A percentile compares a stretch with the other conserved stretches of the same genome.
Conservation (phyloP, 352 stramenopile species). For the Phytophthora pisi region DNA sequence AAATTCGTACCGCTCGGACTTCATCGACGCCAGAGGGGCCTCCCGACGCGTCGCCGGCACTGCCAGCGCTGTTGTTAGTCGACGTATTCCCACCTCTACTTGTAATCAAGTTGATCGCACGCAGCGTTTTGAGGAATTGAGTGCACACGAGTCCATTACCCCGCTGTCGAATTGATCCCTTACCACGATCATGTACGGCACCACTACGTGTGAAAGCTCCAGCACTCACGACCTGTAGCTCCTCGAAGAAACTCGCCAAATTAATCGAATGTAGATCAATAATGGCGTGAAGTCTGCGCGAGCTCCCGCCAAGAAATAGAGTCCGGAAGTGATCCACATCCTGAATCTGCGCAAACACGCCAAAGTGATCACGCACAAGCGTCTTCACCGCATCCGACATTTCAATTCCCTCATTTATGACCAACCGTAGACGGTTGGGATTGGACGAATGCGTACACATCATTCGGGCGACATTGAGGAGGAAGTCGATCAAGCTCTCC, state of each 20-base stretch:
- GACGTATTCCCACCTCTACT: conserved; percentile 6
- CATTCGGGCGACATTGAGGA: conserved; percentile 58
- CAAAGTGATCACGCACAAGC: conserved; percentile 61
- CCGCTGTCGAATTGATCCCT: conserved; percentile 6
- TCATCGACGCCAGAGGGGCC: conserved; percentile 45
- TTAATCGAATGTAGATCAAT: conserved; percentile 38
- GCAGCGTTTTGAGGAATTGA: conserved; percentile 41
- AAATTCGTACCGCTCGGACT: conserved; percentile 55
- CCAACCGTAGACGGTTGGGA: conserved; percentile 41
- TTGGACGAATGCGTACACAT: conserved; percentile 45
- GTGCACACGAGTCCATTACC: conserved; percentile 31
- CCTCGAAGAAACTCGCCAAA: conserved; percentile 53
- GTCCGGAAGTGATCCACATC: conserved; percentile 64
- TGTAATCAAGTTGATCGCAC: conserved; percentile 37
- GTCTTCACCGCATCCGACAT: conserved; percentile 56
- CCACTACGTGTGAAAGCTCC: conserved; percentile 14
- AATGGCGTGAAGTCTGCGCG: conserved; percentile 32
- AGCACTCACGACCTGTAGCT: conserved; percentile 23
- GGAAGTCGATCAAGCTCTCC: conserved; percentile 52
- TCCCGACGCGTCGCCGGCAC: conserved; percentile 7
- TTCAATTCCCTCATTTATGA: conserved; percentile 61
- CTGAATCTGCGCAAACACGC: conserved; percentile 65
- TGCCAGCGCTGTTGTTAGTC: not conserved
- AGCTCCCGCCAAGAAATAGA: conserved; percentile 45
- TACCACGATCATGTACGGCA: conserved; percentile 16